These are phyloP conservation scores for Andrographis paniculata DNA, from an alignment of 305 asterid species.

Conservation along the genomic window DNA sequence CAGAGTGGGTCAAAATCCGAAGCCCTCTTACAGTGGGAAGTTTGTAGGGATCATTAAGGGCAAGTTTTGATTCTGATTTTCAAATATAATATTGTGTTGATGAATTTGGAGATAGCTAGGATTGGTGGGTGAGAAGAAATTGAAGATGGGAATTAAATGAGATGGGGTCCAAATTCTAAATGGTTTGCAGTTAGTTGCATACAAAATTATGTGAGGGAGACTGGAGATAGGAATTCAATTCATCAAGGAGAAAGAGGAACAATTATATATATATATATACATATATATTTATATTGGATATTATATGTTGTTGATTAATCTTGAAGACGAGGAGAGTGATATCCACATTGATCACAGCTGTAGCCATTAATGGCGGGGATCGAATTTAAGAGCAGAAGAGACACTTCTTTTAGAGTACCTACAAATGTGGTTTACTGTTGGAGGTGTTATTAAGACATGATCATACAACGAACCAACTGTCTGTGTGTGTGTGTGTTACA, in stretches of 20 bases:
- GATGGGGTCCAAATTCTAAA: slow-evolving; percentile 25
- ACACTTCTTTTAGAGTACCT: no score
- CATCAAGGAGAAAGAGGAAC: no score
- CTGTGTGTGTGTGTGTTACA: no score
- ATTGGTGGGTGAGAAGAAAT: slow-evolving; percentile 11
- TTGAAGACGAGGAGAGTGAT: neutral
- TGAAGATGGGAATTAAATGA: slow-evolving; percentile 20
- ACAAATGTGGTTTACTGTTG: no score
- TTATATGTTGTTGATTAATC: no score
- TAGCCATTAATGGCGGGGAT: neutral
- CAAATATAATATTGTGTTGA: no score
- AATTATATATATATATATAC: no score
- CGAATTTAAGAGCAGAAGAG: neutral
- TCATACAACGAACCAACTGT: no score
- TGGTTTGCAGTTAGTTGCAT: slow-evolving; percentile 28
- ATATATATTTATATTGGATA: no score
- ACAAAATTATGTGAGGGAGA: neutral
- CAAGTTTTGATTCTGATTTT: neutral
- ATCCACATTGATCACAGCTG: neutral
- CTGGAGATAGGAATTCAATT: neutral
- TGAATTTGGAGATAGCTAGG: no score
- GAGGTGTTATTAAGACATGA: no score
- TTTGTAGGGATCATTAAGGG: neutral
- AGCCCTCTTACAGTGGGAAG: neutral
- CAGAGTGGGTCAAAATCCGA: no score